Percentiles rank a stretch among this genome's conserved stretches.
These are phyloP conservation scores for Exophiala aquamarina DNA, from an alignment of 2,329 filamentous ascomycete genomes.

Conservation along the genomic window DNA sequence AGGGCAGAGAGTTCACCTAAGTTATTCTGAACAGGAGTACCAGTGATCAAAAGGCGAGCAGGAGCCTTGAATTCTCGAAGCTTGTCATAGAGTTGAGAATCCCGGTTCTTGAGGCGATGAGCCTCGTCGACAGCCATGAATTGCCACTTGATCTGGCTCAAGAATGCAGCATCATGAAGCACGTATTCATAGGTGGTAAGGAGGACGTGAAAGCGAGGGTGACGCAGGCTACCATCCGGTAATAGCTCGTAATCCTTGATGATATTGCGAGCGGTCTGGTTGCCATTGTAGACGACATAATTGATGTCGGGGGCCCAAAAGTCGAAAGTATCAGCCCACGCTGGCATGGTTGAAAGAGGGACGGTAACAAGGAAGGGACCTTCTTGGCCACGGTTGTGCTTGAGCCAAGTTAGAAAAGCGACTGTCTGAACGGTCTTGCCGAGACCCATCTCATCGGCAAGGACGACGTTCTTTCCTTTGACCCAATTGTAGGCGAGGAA, in stretches of 20 bases:
- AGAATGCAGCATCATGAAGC: slow-evolving; percentile 76
- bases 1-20: slow-evolving; percentile 87
- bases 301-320: slow-evolving; percentile 94
- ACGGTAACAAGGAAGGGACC: slow-evolving; percentile 97
- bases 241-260: slow-evolving; percentile 90
- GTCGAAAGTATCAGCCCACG: slow-evolving; percentile 98
- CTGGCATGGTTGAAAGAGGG: slow-evolving; percentile 92
- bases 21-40: slow-evolving; percentile 96
- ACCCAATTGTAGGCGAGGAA: slow-evolving; percentile 97
- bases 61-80: slow-evolving; percentile 84
- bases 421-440: slow-evolving; percentile 98
- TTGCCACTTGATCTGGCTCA: slow-evolving; percentile 94
- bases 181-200: slow-evolving; percentile 98
- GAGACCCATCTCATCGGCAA: slow-evolving; percentile 97
- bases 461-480: slow-evolving; percentile 88
- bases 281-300: slow-evolving; percentile 94
- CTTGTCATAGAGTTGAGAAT: slow-evolving; percentile 87
- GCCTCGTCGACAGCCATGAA: slow-evolving; percentile 95
- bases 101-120: slow-evolving; percentile 92
- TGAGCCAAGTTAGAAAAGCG: slow-evolving; percentile 94
- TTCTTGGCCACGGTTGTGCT: slow-evolving; percentile 83
- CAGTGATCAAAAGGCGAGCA: slow-evolving; percentile 88
- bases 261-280: slow-evolving; percentile 78
- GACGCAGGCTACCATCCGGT: slow-evolving; percentile 79
- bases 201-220: slow-evolving; percentile 95